Evolutionary conservation across 73 alveolate species (phyloP).

Genomic region (Paramecium octaurelia): DNA sequence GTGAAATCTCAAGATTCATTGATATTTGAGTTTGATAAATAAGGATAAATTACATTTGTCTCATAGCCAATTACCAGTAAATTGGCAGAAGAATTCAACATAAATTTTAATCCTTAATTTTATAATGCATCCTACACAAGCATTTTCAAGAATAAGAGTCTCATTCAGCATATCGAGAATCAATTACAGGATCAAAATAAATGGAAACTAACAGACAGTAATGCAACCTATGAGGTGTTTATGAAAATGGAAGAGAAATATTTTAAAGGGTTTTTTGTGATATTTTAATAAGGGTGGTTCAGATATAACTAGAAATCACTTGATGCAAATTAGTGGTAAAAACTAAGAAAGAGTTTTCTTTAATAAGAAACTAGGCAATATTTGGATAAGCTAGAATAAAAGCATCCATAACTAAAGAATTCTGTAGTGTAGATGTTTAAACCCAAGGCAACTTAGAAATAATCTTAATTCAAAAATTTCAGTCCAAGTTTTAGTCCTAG

Average conservation of each 20-base stretch:
- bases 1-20: slow-evolving; percentile 20
- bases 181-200: background rate
- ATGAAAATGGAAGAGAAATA: slow-evolving; percentile 43
- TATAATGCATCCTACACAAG: slow-evolving; percentile 30
- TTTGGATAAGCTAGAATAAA: slow-evolving; percentile 34
- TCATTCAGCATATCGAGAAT: slow-evolving; percentile 15
- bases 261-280: slow-evolving; percentile 40
- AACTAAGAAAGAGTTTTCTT: background rate
- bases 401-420: background rate
- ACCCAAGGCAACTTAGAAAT: background rate
- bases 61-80: slow-evolving; percentile 8
- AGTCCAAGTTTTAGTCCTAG: background rate
- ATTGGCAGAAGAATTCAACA: background rate
- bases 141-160: background rate
- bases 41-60: slow-evolving; percentile 23
- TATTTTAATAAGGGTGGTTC: slow-evolving; percentile 28
- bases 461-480: background rate
- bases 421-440: slow-evolving; percentile 29
- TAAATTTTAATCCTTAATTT: slow-evolving; percentile 19
- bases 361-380: background rate
- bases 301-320: background rate
- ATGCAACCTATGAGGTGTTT: slow-evolving; percentile 25
- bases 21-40: slow-evolving; percentile 20
- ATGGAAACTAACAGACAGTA: slow-evolving; percentile 23
- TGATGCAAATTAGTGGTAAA: background rate